These are phyloP conservation scores for Pseudogymnoascus sp. DNA, from an alignment of 2,329 filamentous ascomycete genomes.

Conservation along the genomic window DNA sequence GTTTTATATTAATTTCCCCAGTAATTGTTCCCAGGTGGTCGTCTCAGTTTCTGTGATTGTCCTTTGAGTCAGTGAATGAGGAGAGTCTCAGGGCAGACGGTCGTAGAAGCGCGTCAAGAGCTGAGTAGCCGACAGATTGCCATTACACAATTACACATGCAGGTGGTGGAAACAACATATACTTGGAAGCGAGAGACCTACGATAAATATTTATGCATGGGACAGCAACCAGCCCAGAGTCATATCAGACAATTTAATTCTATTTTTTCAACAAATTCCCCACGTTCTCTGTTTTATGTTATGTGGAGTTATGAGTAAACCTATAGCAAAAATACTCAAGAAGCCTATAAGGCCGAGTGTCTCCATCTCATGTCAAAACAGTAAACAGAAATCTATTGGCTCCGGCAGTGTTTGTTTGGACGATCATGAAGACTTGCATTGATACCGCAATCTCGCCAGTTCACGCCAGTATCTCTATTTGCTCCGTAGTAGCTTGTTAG, in stretches of 20 bases:
- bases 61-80: constrained; percentile 1
- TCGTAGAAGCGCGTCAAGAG: constrained; percentile 7
- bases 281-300: constrained; percentile 3
- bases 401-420: not conserved
- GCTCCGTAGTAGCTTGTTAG: not conserved
- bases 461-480: not conserved
- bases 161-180: not conserved
- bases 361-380: constrained; percentile 5
- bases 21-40: not conserved
- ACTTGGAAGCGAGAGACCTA: not conserved
- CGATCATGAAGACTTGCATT: constrained; percentile 4
- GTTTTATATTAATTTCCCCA: constrained; percentile 4
- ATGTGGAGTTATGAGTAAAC: constrained; percentile 2
- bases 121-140: constrained; percentile 2
- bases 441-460: constrained; percentile 5
- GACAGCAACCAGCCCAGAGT: not conserved
- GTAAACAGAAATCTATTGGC: constrained; percentile 7
- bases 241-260: constrained; percentile 4
- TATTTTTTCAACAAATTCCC: constrained; percentile 2
- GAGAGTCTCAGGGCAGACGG: not conserved
- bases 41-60: constrained; percentile 2
- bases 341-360: not conserved
- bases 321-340: not conserved
- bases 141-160: not conserved
- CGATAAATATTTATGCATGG: not conserved